Evolutionary conservation across 2,329 filamentous ascomycete genomes (phyloP).

Genomic region (Bipolaris zeicola): DNA sequence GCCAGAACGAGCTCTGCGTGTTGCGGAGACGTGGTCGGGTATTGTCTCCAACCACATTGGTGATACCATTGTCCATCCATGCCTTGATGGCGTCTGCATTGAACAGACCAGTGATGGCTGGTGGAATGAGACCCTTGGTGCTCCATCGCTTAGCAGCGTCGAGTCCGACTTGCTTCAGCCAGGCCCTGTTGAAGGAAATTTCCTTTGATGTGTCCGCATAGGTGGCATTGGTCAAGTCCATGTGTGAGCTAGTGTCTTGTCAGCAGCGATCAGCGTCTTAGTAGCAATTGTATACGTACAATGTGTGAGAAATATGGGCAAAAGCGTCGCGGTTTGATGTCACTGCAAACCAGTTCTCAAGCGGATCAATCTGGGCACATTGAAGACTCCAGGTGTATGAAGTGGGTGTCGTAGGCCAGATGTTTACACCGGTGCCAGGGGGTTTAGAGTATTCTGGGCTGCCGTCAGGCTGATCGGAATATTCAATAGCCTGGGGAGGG

Average conservation of each 20-base stretch:
- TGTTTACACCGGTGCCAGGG: conserved; percentile 45
- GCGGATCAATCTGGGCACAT: conserved; percentile 58
- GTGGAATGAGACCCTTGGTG: conserved; percentile 62
- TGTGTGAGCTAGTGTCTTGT: conserved; percentile 52
- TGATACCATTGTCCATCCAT: conserved; percentile 65
- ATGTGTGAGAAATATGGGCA: conserved; percentile 66
- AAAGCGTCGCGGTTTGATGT: conserved; percentile 59
- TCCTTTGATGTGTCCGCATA: conserved; percentile 63
- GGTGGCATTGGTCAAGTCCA: conserved; percentile 64
- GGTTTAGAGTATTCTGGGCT: conserved; percentile 54
- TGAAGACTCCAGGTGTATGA: conserved; percentile 56
- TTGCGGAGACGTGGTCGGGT: conserved; percentile 63
- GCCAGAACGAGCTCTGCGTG: conserved; percentile 59
- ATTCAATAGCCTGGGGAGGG: conserved; percentile 46
- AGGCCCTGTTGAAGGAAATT: conserved; percentile 65
- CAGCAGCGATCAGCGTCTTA: conserved; percentile 1
- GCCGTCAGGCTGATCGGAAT: conserved; percentile 48
- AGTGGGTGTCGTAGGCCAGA: conserved; percentile 50
- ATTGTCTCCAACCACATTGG: conserved; percentile 67
- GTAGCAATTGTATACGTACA: conserved; percentile 39
- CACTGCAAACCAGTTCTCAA: conserved; percentile 62
- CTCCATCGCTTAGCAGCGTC: conserved; percentile 56
- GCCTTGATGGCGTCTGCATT: conserved; percentile 67
- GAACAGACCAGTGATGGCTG: conserved; percentile 67
- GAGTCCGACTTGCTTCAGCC: conserved; percentile 61